Evolutionary conservation across 305 asterid species (phyloP), one percentile per base, ranked within the genome.

Genomic region (Salvia sclarea): DNA sequence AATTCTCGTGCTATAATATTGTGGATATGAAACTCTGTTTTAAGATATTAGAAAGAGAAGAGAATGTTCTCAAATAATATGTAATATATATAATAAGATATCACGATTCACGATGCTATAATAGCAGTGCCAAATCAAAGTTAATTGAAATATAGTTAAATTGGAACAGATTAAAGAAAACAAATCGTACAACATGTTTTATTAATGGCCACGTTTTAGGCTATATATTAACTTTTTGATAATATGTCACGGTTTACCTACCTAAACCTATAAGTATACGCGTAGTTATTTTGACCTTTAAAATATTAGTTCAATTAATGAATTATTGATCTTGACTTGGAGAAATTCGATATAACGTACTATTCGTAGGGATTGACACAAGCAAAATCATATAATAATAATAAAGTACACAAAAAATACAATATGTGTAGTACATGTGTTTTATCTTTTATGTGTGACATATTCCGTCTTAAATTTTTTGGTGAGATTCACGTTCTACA

Each of bases 121-220:
- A 21, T n/a, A 62, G n/a, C 0, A 62, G n/a, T 2, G 56, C 56
- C 18, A 45, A 31, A 17, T 1, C 6, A 55, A 55, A 2, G 52
- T 13, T 13, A 6, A 28, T 28, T 25, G 18, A 47, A 47, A 37
- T 37, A 10, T 31, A 28, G 28, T 10, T n/a, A n/a, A 38, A 21
- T 1, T 37, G 20, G 20, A 21, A 47, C 11, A 24, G 6, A 35
- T 7, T n/a, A 35, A 12, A 35, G 40, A 53, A 18, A 31, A 16
- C 3, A 25, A 54, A 28, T 28, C 5, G 12, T 16, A 18, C 50
- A 50, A 2, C 8, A 10, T 52, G 10, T 21, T 60, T 40, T 10
- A 60, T 60, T 61, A 55, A 22, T 68, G 56, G 56, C 56, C 57
- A 43, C 73, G 22, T 55, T 55, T 41, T 24, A 33, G 12, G 37